A percentile compares a stretch with the other conserved stretches of the same genome.
Conservation (phyloP, 2,329 filamentous ascomycete species). For the Trichoderma sp. region DNA sequence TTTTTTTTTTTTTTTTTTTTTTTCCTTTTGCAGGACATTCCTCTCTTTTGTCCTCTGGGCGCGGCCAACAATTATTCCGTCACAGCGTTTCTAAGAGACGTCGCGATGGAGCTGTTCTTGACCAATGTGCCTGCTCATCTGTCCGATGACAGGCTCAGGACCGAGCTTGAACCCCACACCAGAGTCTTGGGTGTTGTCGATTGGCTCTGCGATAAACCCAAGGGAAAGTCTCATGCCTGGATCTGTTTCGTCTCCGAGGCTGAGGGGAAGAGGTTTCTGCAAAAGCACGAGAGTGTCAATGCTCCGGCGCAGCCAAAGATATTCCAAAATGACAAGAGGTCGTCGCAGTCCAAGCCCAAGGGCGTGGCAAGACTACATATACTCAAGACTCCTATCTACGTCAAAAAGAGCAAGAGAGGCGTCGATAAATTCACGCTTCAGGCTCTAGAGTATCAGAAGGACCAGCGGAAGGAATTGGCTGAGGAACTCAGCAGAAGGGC, state of each 20-base stretch:
- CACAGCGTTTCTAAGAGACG: background rate
- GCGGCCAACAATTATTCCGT: background rate
- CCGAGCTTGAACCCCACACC: slow-evolving; percentile 46
- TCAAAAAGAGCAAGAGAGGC: slow-evolving; percentile 39
- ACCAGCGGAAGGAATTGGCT: slow-evolving; percentile 29
- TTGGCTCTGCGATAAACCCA: slow-evolving; percentile 48
- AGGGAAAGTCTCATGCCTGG: slow-evolving; percentile 38
- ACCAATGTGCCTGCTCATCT: slow-evolving; percentile 46
- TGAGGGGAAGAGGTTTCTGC: slow-evolving; percentile 49
- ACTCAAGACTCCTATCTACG: slow-evolving; percentile 35
- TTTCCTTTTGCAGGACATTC: background rate
- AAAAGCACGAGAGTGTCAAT: slow-evolving; percentile 35
- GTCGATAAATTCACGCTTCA: slow-evolving; percentile 31
- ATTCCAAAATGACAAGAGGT: background rate
- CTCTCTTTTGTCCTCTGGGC: background rate
- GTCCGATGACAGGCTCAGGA: slow-evolving; percentile 40
- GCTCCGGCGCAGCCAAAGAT: background rate
- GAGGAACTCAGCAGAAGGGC: slow-evolving; percentile 8
- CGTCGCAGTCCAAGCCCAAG: background rate
- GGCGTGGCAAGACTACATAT: slow-evolving; percentile 36
- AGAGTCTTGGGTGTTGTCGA: slow-evolving; percentile 43
- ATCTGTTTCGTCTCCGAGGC: slow-evolving; percentile 45
- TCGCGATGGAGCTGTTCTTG: slow-evolving; percentile 51
- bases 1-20: background rate
- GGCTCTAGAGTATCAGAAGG: slow-evolving; percentile 35